Conservation (phyloP, 768 basidiomycete species). For the Lactarius quietus region DNA sequence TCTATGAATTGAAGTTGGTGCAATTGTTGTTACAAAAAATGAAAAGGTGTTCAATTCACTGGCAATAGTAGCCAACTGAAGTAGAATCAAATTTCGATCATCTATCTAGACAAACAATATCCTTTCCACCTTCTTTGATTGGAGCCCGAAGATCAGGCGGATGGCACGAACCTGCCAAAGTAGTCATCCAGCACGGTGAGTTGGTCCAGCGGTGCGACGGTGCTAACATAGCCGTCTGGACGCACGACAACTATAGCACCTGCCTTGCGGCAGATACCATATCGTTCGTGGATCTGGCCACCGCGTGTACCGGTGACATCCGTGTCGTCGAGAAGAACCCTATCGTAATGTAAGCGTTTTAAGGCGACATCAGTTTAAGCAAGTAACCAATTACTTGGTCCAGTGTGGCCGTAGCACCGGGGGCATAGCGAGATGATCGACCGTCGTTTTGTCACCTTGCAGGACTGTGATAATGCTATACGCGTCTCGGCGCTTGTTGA, state of each 20-base stretch:
- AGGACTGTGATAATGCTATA: constrained; percentile 34
- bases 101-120: background rate
- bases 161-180: constrained; percentile 44
- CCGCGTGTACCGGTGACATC: constrained; percentile 44
- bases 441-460: constrained; percentile 35
- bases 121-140: background rate
- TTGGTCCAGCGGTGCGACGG: constrained; percentile 48
- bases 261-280: constrained; percentile 43
- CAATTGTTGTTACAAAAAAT: no score
- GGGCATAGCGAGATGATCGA: constrained; percentile 35
- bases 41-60: no score
- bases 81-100: no score
- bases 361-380: no score
- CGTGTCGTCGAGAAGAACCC: constrained; percentile 57
- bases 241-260: constrained; percentile 56
- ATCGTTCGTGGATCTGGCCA: constrained; percentile 54
- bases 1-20: no score
- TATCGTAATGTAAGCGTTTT: constrained; percentile 29
- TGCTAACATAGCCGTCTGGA: constrained; percentile 67
- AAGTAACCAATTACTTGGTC: constrained; percentile 35
- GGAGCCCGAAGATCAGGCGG: background rate
- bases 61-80: no score
- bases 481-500: constrained; percentile 28
- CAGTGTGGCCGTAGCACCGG: constrained; percentile 38
- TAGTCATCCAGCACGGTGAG: constrained; percentile 41